Conservation (phyloP, 2,329 filamentous ascomycete species). For the Diaporthe aspalathi region DNA sequence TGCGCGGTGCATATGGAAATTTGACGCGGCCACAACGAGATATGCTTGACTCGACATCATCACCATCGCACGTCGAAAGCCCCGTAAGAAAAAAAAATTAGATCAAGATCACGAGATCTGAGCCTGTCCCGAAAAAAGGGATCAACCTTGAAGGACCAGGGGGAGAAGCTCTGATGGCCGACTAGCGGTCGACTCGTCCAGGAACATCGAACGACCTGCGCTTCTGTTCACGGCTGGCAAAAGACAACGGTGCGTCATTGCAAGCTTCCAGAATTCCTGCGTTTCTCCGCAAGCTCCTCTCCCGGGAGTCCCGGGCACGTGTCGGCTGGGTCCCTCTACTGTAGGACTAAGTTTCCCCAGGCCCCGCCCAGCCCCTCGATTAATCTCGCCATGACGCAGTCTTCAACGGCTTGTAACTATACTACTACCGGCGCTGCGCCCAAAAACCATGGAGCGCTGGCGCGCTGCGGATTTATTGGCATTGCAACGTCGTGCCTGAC, state of each 20-base stretch:
- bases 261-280: conserved; percentile 26
- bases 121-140: background rate
- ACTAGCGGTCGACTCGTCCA: background rate
- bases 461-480: background rate
- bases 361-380: conserved; percentile 31
- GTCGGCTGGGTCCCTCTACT: conserved; percentile 23
- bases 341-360: conserved; percentile 32
- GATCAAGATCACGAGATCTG: conserved; percentile 13
- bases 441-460: background rate
- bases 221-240: background rate
- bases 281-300: conserved; percentile 30
- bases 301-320: conserved; percentile 33
- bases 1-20: conserved; percentile 4
- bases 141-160: conserved; percentile 9
- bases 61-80: background rate
- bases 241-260: conserved; percentile 16
- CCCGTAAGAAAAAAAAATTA: background rate
- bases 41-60: conserved; percentile 1
- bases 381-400: conserved; percentile 23
- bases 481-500: conserved; percentile 11
- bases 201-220: conserved; percentile 10
- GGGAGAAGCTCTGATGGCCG: background rate
- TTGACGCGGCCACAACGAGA: conserved; percentile 5
- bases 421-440: background rate
- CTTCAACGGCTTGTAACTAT: conserved; percentile 24